Evolutionary conservation across 352 stramenopile species (phyloP).

Genomic region (Phytopythium boreale): DNA sequence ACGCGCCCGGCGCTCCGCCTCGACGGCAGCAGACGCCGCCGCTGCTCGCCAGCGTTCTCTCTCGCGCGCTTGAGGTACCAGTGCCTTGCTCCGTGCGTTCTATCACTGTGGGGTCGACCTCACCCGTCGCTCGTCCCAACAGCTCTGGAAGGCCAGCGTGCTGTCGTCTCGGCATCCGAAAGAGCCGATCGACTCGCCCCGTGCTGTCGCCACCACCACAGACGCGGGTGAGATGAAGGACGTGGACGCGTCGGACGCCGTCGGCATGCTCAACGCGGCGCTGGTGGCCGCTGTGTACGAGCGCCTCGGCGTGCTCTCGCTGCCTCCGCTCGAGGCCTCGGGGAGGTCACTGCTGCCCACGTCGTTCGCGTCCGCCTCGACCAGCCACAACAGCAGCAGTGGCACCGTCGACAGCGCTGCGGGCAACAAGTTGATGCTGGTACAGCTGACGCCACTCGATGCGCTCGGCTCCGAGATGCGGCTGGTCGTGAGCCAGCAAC

Average conservation of each 20-base stretch:
- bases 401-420: background rate
- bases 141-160: background rate
- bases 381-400: background rate
- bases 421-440: background rate
- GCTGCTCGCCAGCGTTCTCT: conserved; percentile 2
- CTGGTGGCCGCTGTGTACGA: conserved; percentile 47
- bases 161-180: background rate
- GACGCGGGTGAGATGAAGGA: background rate
- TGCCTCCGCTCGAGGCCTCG: too few relatives aligned
- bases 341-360: conserved; percentile 3
- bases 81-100: background rate
- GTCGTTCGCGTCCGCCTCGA: conserved; percentile 11
- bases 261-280: conserved; percentile 25
- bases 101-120: background rate
- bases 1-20: background rate
- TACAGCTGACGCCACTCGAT: conserved; percentile 1
- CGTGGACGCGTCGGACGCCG: conserved; percentile 6
- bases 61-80: background rate
- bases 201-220: background rate
- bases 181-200: background rate
- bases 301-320: conserved; percentile 21
- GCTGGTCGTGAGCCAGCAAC: conserved; percentile 1
- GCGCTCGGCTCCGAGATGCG: conserved; percentile 18
- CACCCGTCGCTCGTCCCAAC: background rate
- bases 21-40: conserved; percentile 7